Base-by-base conservation (phyloP, 2,329 filamentous ascomycete species). In the Sarocladiaceae sp. region DNA sequence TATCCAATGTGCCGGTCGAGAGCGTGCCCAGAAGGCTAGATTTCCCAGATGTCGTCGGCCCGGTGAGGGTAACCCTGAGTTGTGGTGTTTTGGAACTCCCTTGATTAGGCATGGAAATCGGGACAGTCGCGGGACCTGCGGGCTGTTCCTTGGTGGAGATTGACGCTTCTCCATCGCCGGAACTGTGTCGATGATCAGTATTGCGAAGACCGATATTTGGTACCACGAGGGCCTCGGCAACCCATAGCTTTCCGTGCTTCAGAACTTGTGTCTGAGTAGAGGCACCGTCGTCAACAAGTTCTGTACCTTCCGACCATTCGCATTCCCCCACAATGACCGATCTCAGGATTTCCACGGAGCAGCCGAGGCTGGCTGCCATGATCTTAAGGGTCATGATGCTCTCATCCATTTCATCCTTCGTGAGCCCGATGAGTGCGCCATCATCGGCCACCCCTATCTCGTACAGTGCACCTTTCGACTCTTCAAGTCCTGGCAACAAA, bases 401-500 rank as follows among this genome's bases (percentile, higher is more conserved):
- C 64, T 97, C 91, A 49, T 91, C 80, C 73, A 98, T 79, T 63
- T 98, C 93, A 58, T 96, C 89, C 51, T 86, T 81, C 2, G 88
- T 86, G 37, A 98, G 70, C 0, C 93, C 93, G 33, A 95, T 80
- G 47, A 98, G 81, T 0, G 85, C 88, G 6, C 93, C 93, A 66
- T 97, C 89, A 61, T 98, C 93, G 21, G 90, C 85, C 9, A 98
- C 89, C 0, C 93, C 93, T 61, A 98, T 95, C 62, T 98, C 91
- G 55, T 98, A 98, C 41, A 97, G 65, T 1, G 93, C 93, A 4
- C 93, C 93, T 52, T 88, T 84, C 13, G 89, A 96, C 60, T 95
- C 90, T 59, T 97, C 91, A 7, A 98, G 69, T 0, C 93, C 89
- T 2, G 90, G 80, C 6, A 89, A 69, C 32, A 84, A 68, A 49